A percentile compares a stretch with the other conserved stretches of the same genome.
These are phyloP conservation scores for Vitis hybrid DNA, from an alignment of 177 flowering plant genomes.

Conservation along the genomic window DNA sequence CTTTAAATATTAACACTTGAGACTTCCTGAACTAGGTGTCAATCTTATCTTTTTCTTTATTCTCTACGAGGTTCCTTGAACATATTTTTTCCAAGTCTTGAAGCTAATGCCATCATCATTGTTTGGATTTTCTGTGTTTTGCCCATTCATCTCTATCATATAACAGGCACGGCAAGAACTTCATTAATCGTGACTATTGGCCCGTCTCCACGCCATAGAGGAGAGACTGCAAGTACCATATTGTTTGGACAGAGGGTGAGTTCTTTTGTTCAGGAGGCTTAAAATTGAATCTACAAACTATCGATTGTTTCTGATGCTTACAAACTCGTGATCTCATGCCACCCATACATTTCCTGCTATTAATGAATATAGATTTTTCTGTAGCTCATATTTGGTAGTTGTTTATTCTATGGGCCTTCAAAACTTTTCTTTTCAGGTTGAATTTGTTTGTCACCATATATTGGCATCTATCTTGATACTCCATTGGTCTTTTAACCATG, in stretches of 20 bases:
- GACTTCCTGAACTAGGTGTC: not conserved
- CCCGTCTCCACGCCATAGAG: constrained; percentile 98
- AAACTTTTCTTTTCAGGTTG: too few relatives aligned
- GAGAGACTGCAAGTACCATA: constrained; percentile 96
- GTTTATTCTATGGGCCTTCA: too few relatives aligned
- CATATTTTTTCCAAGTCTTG: not conserved
- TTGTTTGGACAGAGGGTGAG: constrained; percentile 97
- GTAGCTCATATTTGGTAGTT: too few relatives aligned
- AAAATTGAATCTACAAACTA: not conserved
- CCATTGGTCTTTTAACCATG: too few relatives aligned
- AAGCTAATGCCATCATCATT: constrained; percentile 4
- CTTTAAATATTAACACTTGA: not conserved
- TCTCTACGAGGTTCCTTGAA: not conserved
- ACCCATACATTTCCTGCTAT: not conserved
- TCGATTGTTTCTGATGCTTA: not conserved
- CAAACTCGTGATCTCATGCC: not conserved
- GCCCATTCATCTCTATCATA: not conserved
- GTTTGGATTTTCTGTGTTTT: not conserved
- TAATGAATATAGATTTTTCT: not conserved
- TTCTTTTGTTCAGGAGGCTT: not conserved
- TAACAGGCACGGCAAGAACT: constrained; percentile 93
- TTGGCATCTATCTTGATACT: too few relatives aligned
- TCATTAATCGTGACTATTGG: constrained; percentile 90
- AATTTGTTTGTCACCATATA: too few relatives aligned
- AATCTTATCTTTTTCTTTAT: not conserved